phyloP scores from a whole-genome alignment of 2,329 filamentous ascomycete species.

The Sclerotinia nivalis region DNA sequence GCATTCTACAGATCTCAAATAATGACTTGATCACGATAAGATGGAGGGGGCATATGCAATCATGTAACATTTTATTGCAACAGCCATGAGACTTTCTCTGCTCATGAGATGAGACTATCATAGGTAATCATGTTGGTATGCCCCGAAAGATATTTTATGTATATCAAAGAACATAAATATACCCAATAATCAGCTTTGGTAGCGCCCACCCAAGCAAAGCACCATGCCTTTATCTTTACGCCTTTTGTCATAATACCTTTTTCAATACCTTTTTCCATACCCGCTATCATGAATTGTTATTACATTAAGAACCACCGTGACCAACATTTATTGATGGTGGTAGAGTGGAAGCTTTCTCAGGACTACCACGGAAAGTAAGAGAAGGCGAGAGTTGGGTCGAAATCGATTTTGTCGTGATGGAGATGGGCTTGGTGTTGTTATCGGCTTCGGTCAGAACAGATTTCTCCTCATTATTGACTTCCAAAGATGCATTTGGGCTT shows the following conservation, averaged over 20 bases:
- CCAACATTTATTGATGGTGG: conserved; percentile 34
- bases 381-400: conserved; percentile 29
- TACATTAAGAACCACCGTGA: conserved; percentile 27
- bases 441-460: conserved; percentile 15
- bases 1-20: neutral
- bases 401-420: conserved; percentile 25
- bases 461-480: conserved; percentile 1
- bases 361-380: conserved; percentile 61
- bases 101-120: neutral
- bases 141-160: neutral
- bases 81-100: neutral
- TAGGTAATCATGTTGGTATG: neutral
- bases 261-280: conserved; percentile 12
- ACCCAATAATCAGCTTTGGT: conserved; percentile 10
- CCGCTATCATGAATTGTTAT: conserved; percentile 13
- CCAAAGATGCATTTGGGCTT: conserved; percentile 11
- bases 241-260: conserved; percentile 16
- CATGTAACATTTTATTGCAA: neutral
- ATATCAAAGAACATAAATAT: conserved; percentile 1
- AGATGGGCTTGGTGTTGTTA: conserved; percentile 24
- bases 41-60: neutral
- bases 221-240: conserved; percentile 6
- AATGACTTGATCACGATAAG: neutral
- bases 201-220: conserved; percentile 7
- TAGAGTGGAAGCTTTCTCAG: conserved; percentile 53